phyloP scores from a whole-genome alignment of 1,284 basidiomycete species.

The Tylopilus orsonianus region DNA sequence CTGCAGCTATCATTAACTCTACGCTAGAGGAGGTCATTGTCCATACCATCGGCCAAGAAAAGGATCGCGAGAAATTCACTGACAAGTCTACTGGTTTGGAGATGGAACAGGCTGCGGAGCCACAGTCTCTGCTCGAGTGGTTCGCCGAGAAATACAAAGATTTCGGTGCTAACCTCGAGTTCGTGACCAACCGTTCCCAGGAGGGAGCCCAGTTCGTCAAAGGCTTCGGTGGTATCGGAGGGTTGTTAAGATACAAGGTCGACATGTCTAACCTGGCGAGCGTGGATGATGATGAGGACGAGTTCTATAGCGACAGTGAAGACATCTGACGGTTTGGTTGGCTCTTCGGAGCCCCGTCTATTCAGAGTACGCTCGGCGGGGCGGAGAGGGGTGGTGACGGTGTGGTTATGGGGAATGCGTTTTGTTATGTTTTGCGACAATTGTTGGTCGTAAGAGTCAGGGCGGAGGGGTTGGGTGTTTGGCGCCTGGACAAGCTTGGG shows the following conservation, averaged over 20 bases:
- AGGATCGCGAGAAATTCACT: slow-evolving; percentile 90
- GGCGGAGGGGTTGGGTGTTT: slow-evolving; percentile 7
- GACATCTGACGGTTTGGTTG: slow-evolving; percentile 81
- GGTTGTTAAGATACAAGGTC: slow-evolving; percentile 93
- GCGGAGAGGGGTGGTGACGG: slow-evolving; percentile 40
- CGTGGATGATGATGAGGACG: slow-evolving; percentile 58
- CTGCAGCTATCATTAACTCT: not conserved
- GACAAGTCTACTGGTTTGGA: slow-evolving; percentile 94
- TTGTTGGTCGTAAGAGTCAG: not conserved
- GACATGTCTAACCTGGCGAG: slow-evolving; percentile 83
- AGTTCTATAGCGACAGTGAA: slow-evolving; percentile 77
- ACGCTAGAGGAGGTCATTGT: slow-evolving; percentile 77
- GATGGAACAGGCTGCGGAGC: slow-evolving; percentile 88
- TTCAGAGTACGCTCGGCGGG: slow-evolving; percentile 57
- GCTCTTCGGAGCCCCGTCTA: slow-evolving; percentile 75
- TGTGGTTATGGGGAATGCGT: slow-evolving; percentile 2
- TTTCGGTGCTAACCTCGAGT: slow-evolving; percentile 94
- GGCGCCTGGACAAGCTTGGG: slow-evolving; percentile 9
- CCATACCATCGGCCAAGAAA: slow-evolving; percentile 81
- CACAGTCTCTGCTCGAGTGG: slow-evolving; percentile 91
- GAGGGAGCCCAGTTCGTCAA: slow-evolving; percentile 99
- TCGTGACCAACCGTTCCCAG: slow-evolving; percentile 88
- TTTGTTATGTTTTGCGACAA: slow-evolving; percentile 9
- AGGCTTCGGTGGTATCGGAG: slow-evolving; percentile 98
- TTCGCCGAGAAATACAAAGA: slow-evolving; percentile 98